Conservation (phyloP, 225 moss, liverwort and hornwort genomes). For the Straminergon stramineum region DNA sequence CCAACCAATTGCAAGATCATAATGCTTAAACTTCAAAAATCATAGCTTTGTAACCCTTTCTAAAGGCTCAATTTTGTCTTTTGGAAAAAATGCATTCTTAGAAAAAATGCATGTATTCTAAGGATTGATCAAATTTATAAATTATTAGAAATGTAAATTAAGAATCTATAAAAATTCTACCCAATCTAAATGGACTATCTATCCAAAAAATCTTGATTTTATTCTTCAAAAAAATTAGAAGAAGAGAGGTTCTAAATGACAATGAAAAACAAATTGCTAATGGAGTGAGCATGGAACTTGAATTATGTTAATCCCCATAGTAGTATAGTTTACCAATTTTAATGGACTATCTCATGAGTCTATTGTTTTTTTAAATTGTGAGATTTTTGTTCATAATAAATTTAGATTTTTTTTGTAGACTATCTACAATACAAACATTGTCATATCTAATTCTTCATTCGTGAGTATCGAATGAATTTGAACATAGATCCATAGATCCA, state of each 20-base stretch:
- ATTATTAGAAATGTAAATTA: neutral
- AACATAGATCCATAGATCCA: neutral
- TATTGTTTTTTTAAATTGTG: neutral
- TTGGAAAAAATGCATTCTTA: fast-evolving
- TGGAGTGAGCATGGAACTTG: neutral
- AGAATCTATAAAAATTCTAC: neutral
- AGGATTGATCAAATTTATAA: neutral
- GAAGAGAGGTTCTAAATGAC: neutral
- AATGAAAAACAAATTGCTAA: neutral
- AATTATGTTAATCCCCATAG: neutral
- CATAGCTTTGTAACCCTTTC: fast-evolving
- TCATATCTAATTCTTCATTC: neutral
- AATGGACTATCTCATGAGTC: neutral
- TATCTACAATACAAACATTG: neutral
- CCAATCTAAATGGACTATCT: no score
- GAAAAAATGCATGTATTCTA: neutral
- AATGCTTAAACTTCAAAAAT: neutral
- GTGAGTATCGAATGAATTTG: neutral
- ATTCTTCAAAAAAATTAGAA: neutral
- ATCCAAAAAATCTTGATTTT: neutral
- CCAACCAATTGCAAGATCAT: neutral
- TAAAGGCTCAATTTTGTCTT: neutral
- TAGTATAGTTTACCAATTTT: neutral
- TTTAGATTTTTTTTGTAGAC: neutral
- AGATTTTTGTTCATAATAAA: neutral